Conservation (phyloP, 305 asterid genomes). For the Galium porrigens region DNA sequence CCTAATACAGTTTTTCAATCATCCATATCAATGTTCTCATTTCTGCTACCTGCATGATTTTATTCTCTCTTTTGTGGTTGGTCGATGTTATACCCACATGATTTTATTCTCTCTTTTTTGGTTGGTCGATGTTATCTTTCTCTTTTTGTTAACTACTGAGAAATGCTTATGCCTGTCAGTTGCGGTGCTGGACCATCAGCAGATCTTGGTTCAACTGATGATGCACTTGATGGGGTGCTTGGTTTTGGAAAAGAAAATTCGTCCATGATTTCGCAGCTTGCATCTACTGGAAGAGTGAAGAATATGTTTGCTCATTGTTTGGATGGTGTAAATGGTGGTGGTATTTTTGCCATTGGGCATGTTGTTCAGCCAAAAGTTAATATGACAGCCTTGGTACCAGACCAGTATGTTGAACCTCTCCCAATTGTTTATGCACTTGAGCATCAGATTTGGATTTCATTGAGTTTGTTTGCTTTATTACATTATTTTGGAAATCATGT, state of each 20-base stretch:
- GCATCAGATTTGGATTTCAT: background rate
- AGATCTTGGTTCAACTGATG: slow-evolving; percentile 67
- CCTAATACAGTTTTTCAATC: background rate
- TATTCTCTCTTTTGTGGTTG: background rate
- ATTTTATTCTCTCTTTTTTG: background rate
- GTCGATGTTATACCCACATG: background rate
- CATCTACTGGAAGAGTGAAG: slow-evolving; percentile 76
- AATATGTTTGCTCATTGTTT: slow-evolving; percentile 98
- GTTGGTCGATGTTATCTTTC: background rate
- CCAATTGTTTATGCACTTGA: slow-evolving; percentile 16
- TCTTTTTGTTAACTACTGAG: background rate
- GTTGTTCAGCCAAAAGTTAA: slow-evolving; percentile 95
- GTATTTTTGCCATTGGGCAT: slow-evolving; percentile 96
- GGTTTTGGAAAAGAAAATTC: slow-evolving; percentile 94
- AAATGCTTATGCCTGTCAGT: slow-evolving; percentile 31
- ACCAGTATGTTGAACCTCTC: slow-evolving; percentile 53
- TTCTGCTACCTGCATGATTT: background rate
- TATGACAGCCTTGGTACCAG: slow-evolving; percentile 65
- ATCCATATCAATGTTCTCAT: background rate
- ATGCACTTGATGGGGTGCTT: slow-evolving; percentile 90
- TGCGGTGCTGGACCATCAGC: slow-evolving; percentile 88
- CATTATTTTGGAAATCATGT: background rate
- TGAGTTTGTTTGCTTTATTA: background rate
- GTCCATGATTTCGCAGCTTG: slow-evolving; percentile 90
- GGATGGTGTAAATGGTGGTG: slow-evolving; percentile 96